Base-by-base conservation (phyloP, 345 rosid genomes). In the Populus davidiana region DNA sequence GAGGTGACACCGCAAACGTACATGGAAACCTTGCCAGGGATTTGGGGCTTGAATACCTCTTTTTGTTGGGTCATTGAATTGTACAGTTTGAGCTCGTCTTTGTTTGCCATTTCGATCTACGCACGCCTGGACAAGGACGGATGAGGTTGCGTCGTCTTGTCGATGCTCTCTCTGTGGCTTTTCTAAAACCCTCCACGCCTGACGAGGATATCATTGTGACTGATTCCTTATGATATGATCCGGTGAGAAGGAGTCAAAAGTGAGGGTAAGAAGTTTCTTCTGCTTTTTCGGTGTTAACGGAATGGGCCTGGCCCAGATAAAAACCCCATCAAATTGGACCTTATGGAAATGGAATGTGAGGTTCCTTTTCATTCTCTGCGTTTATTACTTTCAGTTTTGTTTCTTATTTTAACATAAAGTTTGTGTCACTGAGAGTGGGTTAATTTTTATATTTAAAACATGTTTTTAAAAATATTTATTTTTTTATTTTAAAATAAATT, bases 1-100 rank as follows among this genome's bases (percentile, higher is more conserved):
- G 99, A 88, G 2, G 99, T 93, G 67, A 93, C 90, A 9, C 99
- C 96, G 43, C 99, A 95, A 74, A 95, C 96, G 41, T 95, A 95
- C 88, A 95, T 86, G 80, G 90, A 77, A 59, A 93, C 90, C 73
- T 89, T 91, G 0, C 93, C 93, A 0, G 88, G 89, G 63, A 6
- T 87, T 43, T 72, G 71, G 6, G 96, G 88, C 74, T 59, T 77
- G 77, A 95, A 83, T 0, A 81, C 80, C 85, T 92, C 96, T 70
- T 91, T 87, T 78, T 80, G 86, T 11, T 89, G 90, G 11, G 90
- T 89, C 95, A 94, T 79, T 25, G 98, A 81, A 67, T 89, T 93
- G 90, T 92, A 90, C 0, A 95, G 71, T 79, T 78, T 83, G 71
- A 92, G 74, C 35, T 87, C 85, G 25, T 59, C 71, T 72, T 43